phyloP scores from a whole-genome alignment of 1,284 basidiomycete genomes.

The Afroboletus lepidellus region DNA sequence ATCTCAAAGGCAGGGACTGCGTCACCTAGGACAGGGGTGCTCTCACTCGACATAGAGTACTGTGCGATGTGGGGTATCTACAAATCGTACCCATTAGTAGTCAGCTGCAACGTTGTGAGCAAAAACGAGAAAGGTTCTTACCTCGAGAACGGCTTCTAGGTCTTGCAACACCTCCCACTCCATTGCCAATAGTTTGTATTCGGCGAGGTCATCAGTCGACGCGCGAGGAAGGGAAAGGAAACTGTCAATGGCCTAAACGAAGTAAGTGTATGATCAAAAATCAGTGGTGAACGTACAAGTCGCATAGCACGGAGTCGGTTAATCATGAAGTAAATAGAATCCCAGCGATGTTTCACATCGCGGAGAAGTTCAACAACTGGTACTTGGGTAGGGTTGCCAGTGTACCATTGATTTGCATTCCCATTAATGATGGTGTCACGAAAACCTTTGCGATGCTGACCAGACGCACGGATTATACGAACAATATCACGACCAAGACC shows the following conservation, averaged over 20 bases:
- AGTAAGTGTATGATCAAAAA: not conserved
- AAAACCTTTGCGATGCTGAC: not conserved
- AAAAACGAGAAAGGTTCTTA: not conserved
- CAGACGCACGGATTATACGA: not conserved
- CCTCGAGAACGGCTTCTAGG: not conserved
- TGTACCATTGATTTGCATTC: not conserved
- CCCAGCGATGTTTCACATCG: not conserved
- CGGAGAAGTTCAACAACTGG: not conserved
- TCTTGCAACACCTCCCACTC: not conserved
- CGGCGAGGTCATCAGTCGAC: not conserved
- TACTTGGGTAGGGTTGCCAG: not conserved
- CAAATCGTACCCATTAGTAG: not conserved
- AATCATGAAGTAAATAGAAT: not conserved
- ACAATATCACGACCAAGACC: not conserved
- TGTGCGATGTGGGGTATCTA: not conserved
- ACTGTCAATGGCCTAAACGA: not conserved
- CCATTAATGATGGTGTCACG: not conserved
- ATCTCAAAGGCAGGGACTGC: not conserved
- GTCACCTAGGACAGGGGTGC: not conserved
- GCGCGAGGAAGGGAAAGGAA: not conserved
- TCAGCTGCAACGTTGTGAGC: too few species aligned
- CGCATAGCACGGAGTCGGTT: not conserved
- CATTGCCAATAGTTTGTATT: not conserved
- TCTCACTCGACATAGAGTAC: not conserved
- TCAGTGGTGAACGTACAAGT: not conserved